Conservation (phyloP, 2,329 filamentous ascomycete genomes). For the Exophiala sp. region DNA sequence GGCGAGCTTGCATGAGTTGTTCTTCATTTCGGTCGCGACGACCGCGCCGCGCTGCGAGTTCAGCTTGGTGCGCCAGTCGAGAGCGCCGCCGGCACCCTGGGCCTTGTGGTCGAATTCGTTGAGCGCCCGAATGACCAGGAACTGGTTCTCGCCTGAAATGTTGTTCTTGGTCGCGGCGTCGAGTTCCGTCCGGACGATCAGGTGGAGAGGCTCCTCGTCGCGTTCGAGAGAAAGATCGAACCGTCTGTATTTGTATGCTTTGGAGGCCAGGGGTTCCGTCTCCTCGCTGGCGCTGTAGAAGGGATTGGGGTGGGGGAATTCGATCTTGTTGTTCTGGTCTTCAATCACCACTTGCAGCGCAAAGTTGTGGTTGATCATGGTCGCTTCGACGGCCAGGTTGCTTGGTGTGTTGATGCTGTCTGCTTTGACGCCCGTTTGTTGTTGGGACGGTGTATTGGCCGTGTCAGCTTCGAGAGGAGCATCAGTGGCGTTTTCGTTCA, state of each 20-base stretch:
- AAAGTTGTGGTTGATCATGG: constrained; percentile 99
- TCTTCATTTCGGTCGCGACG: constrained; percentile 99
- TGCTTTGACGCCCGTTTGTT: constrained; percentile 60
- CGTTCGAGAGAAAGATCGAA: constrained; percentile 89
- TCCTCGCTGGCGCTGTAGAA: constrained; percentile 96
- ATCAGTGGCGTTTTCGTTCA: constrained; percentile 97
- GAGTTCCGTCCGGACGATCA: constrained; percentile 89
- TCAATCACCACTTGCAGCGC: constrained; percentile 90
- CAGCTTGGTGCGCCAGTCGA: constrained; percentile 96
- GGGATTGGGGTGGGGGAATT: constrained; percentile 84
- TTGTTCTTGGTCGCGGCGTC: constrained; percentile 95
- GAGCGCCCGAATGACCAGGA: constrained; percentile 85
- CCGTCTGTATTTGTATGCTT: constrained; percentile 96
- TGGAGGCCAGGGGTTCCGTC: constrained; percentile 87
- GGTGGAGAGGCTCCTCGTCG: constrained; percentile 86
- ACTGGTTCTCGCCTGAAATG: constrained; percentile 85
- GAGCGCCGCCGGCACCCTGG: constrained; percentile 84
- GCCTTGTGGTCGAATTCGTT: constrained; percentile 99
- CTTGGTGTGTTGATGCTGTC: constrained; percentile 91
- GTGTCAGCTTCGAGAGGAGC: constrained; percentile 87
- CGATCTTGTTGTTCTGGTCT: constrained; percentile 67
- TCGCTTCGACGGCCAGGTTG: constrained; percentile 91
- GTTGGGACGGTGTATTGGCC: constrained; percentile 32
- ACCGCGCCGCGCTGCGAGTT: constrained; percentile 92
- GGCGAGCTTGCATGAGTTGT: constrained; percentile 98